Conservation (phyloP, 1,284 basidiomycete species). For the Erythrobasidium hasegawianum region DNA sequence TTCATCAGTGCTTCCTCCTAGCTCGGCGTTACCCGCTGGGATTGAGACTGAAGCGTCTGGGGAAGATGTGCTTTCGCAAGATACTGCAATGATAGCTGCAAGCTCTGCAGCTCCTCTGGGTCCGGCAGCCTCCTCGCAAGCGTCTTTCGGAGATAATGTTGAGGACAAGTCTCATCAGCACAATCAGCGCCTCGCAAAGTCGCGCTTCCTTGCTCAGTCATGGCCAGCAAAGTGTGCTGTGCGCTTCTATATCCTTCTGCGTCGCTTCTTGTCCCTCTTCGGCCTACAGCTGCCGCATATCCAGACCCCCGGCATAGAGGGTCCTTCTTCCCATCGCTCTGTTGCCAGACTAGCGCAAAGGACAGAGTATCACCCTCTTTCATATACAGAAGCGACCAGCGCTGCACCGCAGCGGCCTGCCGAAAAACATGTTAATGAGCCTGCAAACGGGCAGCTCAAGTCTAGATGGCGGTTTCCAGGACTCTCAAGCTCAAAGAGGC, state of each 20-base stretch:
- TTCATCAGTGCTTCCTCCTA: neutral
- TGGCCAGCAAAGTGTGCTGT: conserved; percentile 19
- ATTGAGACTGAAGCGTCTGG: neutral
- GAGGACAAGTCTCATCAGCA: neutral
- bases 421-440: neutral
- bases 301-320: neutral
- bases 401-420: neutral
- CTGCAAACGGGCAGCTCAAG: neutral
- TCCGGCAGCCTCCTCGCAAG: neutral
- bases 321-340: neutral
- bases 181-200: neutral
- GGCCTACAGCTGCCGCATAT: conserved; percentile 28
- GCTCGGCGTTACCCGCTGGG: neutral
- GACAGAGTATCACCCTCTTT: conserved; percentile 1
- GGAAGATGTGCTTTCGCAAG: neutral
- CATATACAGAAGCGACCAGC: conserved; percentile 2
- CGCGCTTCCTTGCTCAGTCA: conserved; percentile 16
- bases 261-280: conserved; percentile 37
- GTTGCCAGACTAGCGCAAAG: neutral
- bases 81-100: neutral
- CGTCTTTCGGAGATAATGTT: neutral
- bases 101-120: neutral
- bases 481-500: neutral
- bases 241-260: conserved; percentile 36
- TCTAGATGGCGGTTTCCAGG: conserved; percentile 8